Percentiles rank a stretch among this genome's conserved stretches.
phyloP scores from a whole-genome alignment of 2,329 filamentous ascomycete genomes.

The Pseudogymnoascus sp. region DNA sequence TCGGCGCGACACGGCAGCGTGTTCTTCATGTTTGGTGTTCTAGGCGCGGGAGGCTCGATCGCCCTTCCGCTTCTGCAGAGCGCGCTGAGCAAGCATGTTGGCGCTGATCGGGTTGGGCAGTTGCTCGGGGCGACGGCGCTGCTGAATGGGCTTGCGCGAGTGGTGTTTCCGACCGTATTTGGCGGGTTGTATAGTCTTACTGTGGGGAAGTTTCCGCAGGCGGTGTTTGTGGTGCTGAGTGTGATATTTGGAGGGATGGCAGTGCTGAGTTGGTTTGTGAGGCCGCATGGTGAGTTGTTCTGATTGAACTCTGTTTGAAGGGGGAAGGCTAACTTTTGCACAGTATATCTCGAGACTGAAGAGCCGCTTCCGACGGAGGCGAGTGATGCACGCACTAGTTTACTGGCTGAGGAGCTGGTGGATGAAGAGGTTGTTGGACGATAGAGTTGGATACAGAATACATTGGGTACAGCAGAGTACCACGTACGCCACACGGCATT shows the following conservation, averaged over 20 bases:
- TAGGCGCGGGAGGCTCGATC: constrained; percentile 74
- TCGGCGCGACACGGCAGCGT: constrained; percentile 51
- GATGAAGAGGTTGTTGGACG: constrained; percentile 10
- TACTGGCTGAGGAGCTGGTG: background rate
- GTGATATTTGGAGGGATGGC: constrained; percentile 59
- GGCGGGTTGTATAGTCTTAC: constrained; percentile 80
- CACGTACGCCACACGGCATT: background rate
- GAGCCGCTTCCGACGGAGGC: background rate
- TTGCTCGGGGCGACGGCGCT: constrained; percentile 83
- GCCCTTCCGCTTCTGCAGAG: constrained; percentile 79
- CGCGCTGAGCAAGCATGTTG: constrained; percentile 83
- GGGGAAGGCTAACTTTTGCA: background rate
- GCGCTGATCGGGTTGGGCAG: constrained; percentile 70
- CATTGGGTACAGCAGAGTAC: background rate
- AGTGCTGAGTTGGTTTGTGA: constrained; percentile 60
- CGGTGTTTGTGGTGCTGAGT: constrained; percentile 70
- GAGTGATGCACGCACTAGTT: background rate
- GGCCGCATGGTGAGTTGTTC: constrained; percentile 60
- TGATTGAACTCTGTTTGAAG: background rate
- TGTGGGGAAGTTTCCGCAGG: constrained; percentile 67
- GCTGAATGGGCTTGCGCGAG: constrained; percentile 70
- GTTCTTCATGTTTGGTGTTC: constrained; percentile 63
- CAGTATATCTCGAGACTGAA: constrained; percentile 13
- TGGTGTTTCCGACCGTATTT: constrained; percentile 74
- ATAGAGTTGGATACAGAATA: background rate